Evolutionary conservation across 192 early-diverging fungal species (phyloP).

Genomic region (Obelidium mucronatum): DNA sequence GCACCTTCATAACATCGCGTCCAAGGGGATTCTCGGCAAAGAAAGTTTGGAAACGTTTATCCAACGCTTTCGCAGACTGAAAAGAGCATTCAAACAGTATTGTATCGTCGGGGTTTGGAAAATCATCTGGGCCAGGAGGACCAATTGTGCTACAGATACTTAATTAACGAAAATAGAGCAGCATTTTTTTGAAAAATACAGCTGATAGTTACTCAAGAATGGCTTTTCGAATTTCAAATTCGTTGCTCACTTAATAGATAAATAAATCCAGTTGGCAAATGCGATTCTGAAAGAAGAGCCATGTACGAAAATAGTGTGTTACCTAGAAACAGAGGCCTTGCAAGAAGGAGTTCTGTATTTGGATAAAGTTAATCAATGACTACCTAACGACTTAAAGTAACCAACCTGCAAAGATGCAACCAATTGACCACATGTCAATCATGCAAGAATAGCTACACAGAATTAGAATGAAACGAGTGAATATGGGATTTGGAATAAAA

Average conservation of each 20-base stretch:
- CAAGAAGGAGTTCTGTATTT: background rate
- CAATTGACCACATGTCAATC: slow-evolving; percentile 6
- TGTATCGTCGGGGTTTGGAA: background rate
- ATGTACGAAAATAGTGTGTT: background rate
- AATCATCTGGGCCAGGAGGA: background rate
- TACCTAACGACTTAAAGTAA: no score
- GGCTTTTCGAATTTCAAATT: background rate
- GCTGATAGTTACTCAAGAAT: background rate
- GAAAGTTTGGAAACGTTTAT: background rate
- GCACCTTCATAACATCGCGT: background rate
- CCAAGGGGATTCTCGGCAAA: background rate
- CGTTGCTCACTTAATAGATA: background rate
- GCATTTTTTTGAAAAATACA: background rate
- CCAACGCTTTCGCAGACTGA: background rate
- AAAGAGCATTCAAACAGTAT: background rate
- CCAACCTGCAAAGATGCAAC: slow-evolving; percentile 22
- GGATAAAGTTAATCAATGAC: no score
- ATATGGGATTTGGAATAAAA: no score
- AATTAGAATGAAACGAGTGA: no score
- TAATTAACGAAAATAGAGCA: background rate
- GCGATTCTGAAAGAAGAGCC: background rate
- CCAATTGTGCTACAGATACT: background rate
- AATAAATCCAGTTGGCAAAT: background rate
- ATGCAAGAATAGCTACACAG: no score
- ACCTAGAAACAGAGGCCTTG: background rate